Evolutionary conservation across 768 basidiomycete genomes (phyloP), one percentile per base, ranked within the genome.

Genomic region (Tubosaeta sp.): DNA sequence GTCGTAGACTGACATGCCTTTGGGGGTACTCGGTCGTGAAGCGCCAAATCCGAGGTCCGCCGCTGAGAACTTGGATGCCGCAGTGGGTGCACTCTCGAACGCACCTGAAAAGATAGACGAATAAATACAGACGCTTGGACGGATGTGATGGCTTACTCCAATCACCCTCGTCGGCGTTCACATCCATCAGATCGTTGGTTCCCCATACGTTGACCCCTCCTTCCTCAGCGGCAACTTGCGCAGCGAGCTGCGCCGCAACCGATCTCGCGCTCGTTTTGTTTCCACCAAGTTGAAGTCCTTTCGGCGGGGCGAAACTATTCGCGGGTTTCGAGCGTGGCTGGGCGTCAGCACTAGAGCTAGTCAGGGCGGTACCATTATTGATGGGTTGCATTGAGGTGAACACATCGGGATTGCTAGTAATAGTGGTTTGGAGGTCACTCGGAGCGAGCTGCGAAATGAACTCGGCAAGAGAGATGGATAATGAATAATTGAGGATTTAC

Each of bases 141-240:
- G 35, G 22, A 43, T 35, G n/a, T 33, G 17, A 52, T 12, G 4
- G 16, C 86, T 65, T 65, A 90, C 95, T 88, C 95, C 95, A 99
- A 65, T 97, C 95, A 61, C 86, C 95, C 25, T 85, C 81, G 60
- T 98, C 95, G 0, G 90, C 93, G 62, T 93, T 86, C 5, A 97
- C 85, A 63, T 99, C 94, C 66, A 97, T 95, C 51, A 97, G 68
- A 67, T 97, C 90, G 8, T 80, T 85, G 43, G 70, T 76, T 1
- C 84, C 88, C 90, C 89, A 91, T 0, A 79, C 79, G 62, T 79
- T 79, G 61, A 80, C 78, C 3, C 51, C 54, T 3, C 60, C 60
- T 25, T 63, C 59, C 19, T 73, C 71, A 8, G 65, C 52, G 9
- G 74, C 76, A 5, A 74, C 77, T 54, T 84, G 85, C 37, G 86